A percentile compares a stretch with the other conserved stretches of the same genome.
Conservation (phyloP, 2,329 filamentous ascomycete genomes). For the Diaporthe citri region DNA sequence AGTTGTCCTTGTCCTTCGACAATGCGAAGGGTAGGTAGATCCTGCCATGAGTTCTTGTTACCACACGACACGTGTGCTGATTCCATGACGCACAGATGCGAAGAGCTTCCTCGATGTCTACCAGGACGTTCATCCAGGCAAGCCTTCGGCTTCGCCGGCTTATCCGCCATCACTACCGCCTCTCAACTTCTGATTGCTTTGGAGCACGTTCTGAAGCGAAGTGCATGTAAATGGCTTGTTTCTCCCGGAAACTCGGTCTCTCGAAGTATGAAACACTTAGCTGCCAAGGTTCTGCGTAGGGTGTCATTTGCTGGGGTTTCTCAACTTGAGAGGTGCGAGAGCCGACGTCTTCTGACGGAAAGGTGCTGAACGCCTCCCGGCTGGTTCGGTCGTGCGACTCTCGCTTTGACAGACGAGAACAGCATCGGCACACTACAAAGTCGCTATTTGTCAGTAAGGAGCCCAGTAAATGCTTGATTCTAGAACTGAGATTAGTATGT, state of each 20-base stretch:
- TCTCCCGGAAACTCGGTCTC: background rate
- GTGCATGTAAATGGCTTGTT: background rate
- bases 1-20: background rate
- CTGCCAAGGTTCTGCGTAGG: background rate
- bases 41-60: no score
- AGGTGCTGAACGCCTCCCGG: background rate
- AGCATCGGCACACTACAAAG: background rate
- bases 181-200: background rate
- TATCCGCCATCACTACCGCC: slow-evolving; percentile 26
- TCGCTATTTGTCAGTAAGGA: background rate
- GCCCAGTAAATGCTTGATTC: background rate
- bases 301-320: background rate
- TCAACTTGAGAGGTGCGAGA: background rate
- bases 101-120: slow-evolving; percentile 3
- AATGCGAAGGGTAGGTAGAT: background rate
- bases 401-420: background rate
- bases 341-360: background rate
- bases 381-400: background rate
- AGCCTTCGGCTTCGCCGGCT: slow-evolving; percentile 6
- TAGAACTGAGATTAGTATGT: background rate
- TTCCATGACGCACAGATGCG: background rate
- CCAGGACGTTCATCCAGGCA: slow-evolving; percentile 9
- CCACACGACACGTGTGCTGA: background rate
- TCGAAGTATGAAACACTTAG: background rate
- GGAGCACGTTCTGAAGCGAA: background rate